phyloP scores from a whole-genome alignment of 208 protist species.

The Acanthamoeba divionensis region DNA sequence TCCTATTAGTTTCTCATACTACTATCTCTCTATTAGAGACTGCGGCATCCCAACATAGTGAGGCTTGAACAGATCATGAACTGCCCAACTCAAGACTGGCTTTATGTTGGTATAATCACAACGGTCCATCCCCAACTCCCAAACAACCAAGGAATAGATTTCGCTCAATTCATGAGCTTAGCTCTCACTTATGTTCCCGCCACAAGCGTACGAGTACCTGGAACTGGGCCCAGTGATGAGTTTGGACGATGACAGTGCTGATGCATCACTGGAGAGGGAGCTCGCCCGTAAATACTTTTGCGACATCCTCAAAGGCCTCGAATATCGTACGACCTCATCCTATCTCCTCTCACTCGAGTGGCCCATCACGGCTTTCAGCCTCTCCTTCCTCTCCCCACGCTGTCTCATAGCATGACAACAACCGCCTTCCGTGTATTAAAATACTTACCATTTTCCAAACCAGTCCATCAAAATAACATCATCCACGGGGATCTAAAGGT shows the following conservation, averaged over 20 bases:
- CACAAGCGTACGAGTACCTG: constrained; percentile 8
- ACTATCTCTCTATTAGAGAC: too few relatives aligned
- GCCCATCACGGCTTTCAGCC: too few relatives aligned
- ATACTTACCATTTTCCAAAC: too few relatives aligned
- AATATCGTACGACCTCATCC: constrained; percentile 1
- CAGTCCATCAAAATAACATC: neutral
- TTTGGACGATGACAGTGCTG: neutral
- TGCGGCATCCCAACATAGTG: constrained; percentile 23
- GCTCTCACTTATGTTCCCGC: too few relatives aligned
- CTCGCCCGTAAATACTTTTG: neutral
- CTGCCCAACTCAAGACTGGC: neutral
- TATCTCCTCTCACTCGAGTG: too few relatives aligned
- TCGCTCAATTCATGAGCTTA: too few relatives aligned
- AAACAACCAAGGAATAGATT: too few relatives aligned
- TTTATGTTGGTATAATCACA: neutral
- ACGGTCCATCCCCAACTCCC: too few relatives aligned
- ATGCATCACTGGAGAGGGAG: neutral
- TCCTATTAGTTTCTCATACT: too few relatives aligned
- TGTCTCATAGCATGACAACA: too few relatives aligned
- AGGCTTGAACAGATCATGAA: neutral
- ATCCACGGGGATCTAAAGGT: constrained; percentile 14
- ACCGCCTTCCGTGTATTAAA: too few relatives aligned
- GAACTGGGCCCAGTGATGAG: constrained; percentile 25
- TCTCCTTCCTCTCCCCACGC: too few relatives aligned
- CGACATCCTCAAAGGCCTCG: neutral